Percentiles rank a stretch among this genome's conserved stretches.
phyloP scores from a whole-genome alignment of 768 basidiomycete species.

The Mycena vitilis region DNA sequence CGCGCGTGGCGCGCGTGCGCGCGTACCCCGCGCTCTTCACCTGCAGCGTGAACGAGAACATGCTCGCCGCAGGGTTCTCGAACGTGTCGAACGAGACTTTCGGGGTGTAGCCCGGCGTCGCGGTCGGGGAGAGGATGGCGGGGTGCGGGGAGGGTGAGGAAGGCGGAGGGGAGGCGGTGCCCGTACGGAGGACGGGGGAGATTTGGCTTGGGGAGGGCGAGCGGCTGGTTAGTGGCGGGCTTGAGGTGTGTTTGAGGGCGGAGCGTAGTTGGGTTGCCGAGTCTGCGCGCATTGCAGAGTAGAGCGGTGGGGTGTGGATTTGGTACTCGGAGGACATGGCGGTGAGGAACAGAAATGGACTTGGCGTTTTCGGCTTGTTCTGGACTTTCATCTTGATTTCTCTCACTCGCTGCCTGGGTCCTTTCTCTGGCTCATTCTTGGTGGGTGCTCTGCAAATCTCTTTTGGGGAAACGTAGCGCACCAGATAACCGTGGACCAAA shows the following conservation, averaged over 20 bases:
- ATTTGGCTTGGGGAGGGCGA: slow-evolving; percentile 34
- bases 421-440: too few species aligned
- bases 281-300: slow-evolving; percentile 23
- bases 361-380: too few species aligned
- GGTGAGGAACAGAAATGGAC: too few species aligned
- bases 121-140: slow-evolving; percentile 33
- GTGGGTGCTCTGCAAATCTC: too few species aligned
- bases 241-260: slow-evolving; percentile 61
- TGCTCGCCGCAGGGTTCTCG: slow-evolving; percentile 80
- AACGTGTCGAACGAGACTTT: slow-evolving; percentile 92
- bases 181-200: slow-evolving; percentile 30
- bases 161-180: slow-evolving; percentile 23
- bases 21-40: slow-evolving; percentile 87
- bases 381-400: too few species aligned
- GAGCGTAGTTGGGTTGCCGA: slow-evolving; percentile 55
- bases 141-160: slow-evolving; percentile 31
- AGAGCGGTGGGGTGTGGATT: slow-evolving; percentile 19
- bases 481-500: too few species aligned
- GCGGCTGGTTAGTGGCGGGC: slow-evolving; percentile 44
- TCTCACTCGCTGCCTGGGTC: too few species aligned
- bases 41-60: slow-evolving; percentile 90
- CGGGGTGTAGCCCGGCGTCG: slow-evolving; percentile 57
- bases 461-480: too few species aligned
- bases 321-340: slow-evolving; percentile 3
- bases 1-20: slow-evolving; percentile 80